Evolutionary conservation across 2,329 filamentous ascomycete genomes (phyloP).

Genomic region (Apiospora koreana): DNA sequence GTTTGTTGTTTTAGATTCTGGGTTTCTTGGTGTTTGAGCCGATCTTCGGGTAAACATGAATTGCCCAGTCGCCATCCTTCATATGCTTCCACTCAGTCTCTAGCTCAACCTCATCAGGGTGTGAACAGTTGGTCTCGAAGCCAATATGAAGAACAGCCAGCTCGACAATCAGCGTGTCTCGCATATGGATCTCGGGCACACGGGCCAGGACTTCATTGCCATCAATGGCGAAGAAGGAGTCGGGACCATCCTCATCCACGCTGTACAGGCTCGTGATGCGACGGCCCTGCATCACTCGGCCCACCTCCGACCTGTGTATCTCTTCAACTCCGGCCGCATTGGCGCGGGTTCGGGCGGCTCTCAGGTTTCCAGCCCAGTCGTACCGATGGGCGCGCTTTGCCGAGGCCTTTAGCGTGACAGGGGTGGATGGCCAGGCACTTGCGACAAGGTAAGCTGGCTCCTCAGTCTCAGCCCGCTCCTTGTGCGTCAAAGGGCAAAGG

Average conservation of each 20-base stretch:
- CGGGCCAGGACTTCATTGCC: too few species aligned
- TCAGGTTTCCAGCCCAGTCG: not conserved
- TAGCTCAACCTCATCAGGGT: not conserved
- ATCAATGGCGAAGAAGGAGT: too few species aligned
- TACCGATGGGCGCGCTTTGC: not conserved
- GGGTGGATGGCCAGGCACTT: too few species aligned
- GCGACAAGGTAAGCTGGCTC: too few species aligned
- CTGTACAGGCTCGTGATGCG: not conserved
- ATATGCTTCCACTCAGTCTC: not conserved
- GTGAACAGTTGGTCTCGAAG: not conserved
- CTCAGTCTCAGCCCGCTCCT: too few species aligned
- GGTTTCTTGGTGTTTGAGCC: not conserved
- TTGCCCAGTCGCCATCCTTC: not conserved
- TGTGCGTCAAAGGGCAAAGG: too few species aligned
- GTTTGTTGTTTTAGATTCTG: too few species aligned
- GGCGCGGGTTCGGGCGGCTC: not conserved
- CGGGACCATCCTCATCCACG: not conserved
- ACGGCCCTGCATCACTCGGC: not conserved
- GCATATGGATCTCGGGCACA: not conserved
- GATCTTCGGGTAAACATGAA: not conserved
- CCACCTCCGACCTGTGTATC: not conserved
- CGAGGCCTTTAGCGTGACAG: too few species aligned
- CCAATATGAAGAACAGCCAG: not conserved
- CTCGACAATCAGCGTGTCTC: accelerated
- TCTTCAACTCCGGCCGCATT: not conserved